Conservation (phyloP, 1,284 basidiomycete species). For the Fomitopsis schrenkii region DNA sequence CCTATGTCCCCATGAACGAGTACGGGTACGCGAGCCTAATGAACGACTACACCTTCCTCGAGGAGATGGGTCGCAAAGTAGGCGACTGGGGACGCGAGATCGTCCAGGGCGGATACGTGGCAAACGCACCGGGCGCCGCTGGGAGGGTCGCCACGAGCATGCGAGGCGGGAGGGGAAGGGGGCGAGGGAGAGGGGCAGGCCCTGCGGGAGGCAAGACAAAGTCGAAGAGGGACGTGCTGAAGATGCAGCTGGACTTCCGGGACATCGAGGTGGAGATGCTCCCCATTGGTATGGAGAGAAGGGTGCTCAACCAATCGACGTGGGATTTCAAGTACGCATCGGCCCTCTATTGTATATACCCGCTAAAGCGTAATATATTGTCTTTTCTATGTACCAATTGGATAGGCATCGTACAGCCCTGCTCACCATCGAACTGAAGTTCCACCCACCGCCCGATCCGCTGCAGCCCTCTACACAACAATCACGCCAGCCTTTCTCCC, state of each 20-base stretch:
- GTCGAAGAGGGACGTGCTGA: constrained; percentile 60
- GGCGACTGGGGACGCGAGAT: constrained; percentile 72
- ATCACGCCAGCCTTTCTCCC: constrained; percentile 36
- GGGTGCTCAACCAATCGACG: constrained; percentile 71
- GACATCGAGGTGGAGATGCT: constrained; percentile 76
- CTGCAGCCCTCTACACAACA: constrained; percentile 35
- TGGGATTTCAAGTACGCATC: constrained; percentile 75
- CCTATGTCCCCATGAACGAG: constrained; percentile 74
- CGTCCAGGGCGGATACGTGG: constrained; percentile 45
- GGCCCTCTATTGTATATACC: constrained; percentile 11
- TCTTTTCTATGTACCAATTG: background rate
- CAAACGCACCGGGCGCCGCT: constrained; percentile 4
- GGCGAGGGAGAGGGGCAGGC: constrained; percentile 27
- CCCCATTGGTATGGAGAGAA: constrained; percentile 78
- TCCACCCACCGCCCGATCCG: constrained; percentile 46
- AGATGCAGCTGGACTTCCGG: constrained; percentile 57
- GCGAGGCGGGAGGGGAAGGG: constrained; percentile 19
- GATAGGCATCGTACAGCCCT: constrained; percentile 61
- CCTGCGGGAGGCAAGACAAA: constrained; percentile 20
- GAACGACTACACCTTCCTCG: constrained; percentile 82
- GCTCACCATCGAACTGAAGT: constrained; percentile 70
- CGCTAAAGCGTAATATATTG: constrained; percentile 7
- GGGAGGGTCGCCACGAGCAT: constrained; percentile 20
- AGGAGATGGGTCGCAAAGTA: constrained; percentile 72
- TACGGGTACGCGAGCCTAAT: constrained; percentile 83